A percentile compares a stretch with the other conserved stretches of the same genome.
These are phyloP conservation scores for Bipolaris gigantea DNA, from an alignment of 2,329 filamentous ascomycete species.

Conservation along the genomic window DNA sequence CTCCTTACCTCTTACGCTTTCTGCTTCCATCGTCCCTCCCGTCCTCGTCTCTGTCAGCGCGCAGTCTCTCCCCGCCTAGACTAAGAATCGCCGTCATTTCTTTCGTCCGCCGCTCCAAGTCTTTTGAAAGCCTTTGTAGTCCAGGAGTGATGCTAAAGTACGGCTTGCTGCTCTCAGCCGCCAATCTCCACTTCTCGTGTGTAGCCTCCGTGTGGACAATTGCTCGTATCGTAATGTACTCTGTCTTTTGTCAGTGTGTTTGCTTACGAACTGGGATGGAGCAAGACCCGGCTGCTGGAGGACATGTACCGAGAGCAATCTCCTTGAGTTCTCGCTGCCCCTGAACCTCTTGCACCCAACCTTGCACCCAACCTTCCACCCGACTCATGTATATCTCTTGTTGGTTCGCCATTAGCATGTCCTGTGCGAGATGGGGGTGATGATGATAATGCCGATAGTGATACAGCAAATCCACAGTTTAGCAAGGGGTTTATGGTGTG, in stretches of 20 bases:
- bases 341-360: background rate
- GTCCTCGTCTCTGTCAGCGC: background rate
- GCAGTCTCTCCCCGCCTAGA: background rate
- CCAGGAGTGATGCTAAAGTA: background rate
- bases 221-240: background rate
- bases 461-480: no score
- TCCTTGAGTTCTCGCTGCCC: background rate
- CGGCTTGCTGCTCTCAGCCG: background rate
- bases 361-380: no score
- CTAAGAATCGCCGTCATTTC: background rate
- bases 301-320: background rate
- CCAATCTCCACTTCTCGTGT: slow-evolving; percentile 1
- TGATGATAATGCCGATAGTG: no score
- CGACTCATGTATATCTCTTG: background rate
- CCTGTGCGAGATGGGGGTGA: background rate
- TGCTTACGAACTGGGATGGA: background rate
- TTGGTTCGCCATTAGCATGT: background rate
- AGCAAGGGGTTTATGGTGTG: no score
- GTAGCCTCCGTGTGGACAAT: background rate
- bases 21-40: background rate
- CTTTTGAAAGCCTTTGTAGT: slow-evolving; percentile 7
- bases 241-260: background rate
- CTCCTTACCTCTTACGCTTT: background rate
- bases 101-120: slow-evolving; percentile 7
- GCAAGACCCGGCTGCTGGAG: background rate